These are phyloP conservation scores for Wickerhamiella sorbophila DNA, from an alignment of 805 yeast genomes.

Conservation along the genomic window DNA sequence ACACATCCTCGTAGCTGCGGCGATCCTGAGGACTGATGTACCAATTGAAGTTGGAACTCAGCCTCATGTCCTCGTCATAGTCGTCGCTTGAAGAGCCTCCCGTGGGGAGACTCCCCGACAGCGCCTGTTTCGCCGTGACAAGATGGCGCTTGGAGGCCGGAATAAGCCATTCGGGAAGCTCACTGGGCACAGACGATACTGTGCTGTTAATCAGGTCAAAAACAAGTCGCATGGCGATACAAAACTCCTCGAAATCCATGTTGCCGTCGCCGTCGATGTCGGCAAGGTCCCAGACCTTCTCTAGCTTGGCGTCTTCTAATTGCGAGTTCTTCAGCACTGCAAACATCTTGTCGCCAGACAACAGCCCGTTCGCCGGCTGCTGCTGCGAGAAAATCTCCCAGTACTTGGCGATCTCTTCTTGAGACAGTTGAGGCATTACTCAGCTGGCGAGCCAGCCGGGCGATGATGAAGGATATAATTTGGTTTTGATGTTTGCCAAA, in stretches of 20 bases:
- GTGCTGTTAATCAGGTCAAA: slow-evolving; percentile 80
- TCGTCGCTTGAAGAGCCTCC: slow-evolving; percentile 20
- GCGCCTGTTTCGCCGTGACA: slow-evolving; percentile 68
- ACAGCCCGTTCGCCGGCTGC: slow-evolving; percentile 62
- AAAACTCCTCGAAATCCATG: slow-evolving; percentile 93
- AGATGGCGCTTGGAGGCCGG: slow-evolving; percentile 81
- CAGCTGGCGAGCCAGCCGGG: no score
- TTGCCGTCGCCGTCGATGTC: slow-evolving; percentile 88
- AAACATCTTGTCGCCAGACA: slow-evolving; percentile 72
- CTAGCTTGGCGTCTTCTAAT: slow-evolving; percentile 60
- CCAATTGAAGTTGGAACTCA: slow-evolving; percentile 77
- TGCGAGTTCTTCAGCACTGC: slow-evolving; percentile 83
- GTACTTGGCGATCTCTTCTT: slow-evolving; percentile 91
- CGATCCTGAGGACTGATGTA: slow-evolving; percentile 85
- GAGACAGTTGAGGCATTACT: slow-evolving; percentile 24
- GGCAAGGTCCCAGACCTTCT: slow-evolving; percentile 69
- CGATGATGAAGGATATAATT: no score
- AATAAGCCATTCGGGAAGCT: slow-evolving; percentile 80
- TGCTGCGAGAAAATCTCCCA: slow-evolving; percentile 95
- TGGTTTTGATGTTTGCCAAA: no score
- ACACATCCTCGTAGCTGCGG: slow-evolving; percentile 61
- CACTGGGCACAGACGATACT: slow-evolving; percentile 44
- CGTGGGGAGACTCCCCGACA: slow-evolving; percentile 13
- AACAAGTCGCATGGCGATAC: slow-evolving; percentile 90
- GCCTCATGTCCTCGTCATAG: slow-evolving; percentile 52